Percentiles rank a stretch among this genome's conserved stretches.
Conservation (phyloP, 148 eudicot genomes). For the Vaccinium vitisidaea region DNA sequence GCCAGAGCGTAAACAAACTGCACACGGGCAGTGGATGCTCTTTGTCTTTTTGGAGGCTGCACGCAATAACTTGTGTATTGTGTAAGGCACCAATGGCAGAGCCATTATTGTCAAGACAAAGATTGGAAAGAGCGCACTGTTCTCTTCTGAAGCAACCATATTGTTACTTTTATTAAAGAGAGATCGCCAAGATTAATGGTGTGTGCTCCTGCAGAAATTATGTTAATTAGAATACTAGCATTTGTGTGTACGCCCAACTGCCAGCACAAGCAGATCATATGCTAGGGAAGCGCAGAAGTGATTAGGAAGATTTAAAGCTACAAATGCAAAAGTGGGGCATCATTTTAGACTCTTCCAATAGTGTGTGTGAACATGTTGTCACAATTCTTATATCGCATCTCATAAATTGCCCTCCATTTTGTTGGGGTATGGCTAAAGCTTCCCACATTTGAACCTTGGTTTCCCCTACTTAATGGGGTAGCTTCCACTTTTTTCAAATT, state of each 20-base stretch:
- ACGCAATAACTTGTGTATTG: slow-evolving; percentile 63
- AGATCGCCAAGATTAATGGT: not conserved
- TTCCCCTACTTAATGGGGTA: not conserved
- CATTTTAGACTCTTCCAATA: not conserved
- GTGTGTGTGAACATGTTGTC: slow-evolving; percentile 22
- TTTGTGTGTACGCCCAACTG: not conserved
- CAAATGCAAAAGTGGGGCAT: slow-evolving; percentile 6
- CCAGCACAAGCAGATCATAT: not conserved
- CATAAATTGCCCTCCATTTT: not conserved
- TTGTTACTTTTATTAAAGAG: slow-evolving; percentile 6
- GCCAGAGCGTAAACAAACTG: slow-evolving; percentile 76
- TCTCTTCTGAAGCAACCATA: slow-evolving; percentile 90
- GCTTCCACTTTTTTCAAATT: not conserved
- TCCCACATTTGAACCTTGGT: no score
- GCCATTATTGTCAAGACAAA: slow-evolving; percentile 87
- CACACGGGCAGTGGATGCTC: slow-evolving; percentile 69
- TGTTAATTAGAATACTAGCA: not conserved
- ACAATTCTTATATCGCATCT: not conserved
- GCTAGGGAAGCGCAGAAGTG: not conserved
- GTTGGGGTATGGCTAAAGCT: not conserved
- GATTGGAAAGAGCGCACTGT: slow-evolving; percentile 80
- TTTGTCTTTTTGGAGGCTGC: slow-evolving; percentile 67
- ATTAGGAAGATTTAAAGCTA: not conserved
- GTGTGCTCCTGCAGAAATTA: slow-evolving; percentile 12
- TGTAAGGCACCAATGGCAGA: slow-evolving; percentile 85